Conservation (phyloP, 148 eudicot species). For the Rhododendron henanense region DNA sequence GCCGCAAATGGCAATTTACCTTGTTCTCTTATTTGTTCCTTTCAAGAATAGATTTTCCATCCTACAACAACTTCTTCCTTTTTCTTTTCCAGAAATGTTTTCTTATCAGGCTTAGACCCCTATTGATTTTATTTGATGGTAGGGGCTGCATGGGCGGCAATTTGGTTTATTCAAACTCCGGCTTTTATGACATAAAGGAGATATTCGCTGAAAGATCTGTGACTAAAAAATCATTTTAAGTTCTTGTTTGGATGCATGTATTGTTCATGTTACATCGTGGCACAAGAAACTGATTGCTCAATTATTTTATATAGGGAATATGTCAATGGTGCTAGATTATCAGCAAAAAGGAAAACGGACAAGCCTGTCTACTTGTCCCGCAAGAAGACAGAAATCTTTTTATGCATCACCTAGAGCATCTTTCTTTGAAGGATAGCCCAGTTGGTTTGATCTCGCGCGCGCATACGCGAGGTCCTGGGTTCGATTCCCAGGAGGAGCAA, state of each 20-base stretch:
- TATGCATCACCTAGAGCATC: neutral
- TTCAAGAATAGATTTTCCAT: neutral
- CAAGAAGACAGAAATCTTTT: slow-evolving; percentile 7
- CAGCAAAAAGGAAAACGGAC: neutral
- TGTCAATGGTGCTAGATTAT: neutral
- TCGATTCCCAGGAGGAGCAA: too few species aligned
- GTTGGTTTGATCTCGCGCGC: too few species aligned
- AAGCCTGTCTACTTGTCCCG: neutral
- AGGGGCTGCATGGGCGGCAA: neutral
- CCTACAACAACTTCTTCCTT: neutral
- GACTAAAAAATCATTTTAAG: neutral
- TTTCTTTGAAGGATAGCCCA: neutral
- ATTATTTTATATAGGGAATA: neutral
- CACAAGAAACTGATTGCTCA: slow-evolving; percentile 11
- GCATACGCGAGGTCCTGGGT: too few species aligned
- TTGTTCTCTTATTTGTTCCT: neutral
- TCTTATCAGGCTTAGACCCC: neutral
- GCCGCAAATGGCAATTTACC: slow-evolving; percentile 4
- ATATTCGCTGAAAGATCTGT: neutral
- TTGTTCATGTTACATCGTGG: neutral
- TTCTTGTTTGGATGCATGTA: neutral
- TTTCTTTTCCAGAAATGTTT: neutral
- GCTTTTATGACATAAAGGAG: neutral
- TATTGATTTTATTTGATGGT: neutral
- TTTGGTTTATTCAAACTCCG: neutral